Base-by-base conservation (phyloP, 1,284 basidiomycete genomes). In the Boletus albobrunnescens region DNA sequence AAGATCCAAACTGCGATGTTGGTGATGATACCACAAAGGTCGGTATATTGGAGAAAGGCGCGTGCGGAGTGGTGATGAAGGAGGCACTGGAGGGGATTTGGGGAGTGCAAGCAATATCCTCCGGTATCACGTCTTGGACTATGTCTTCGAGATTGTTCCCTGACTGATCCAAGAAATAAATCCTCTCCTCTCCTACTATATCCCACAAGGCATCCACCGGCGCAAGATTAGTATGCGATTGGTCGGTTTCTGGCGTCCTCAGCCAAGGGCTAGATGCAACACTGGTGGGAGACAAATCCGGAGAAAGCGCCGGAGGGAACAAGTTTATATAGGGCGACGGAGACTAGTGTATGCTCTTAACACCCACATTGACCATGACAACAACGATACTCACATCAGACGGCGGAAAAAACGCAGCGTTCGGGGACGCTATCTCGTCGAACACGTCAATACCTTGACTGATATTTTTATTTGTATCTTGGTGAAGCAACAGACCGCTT, bases 271-370 rank as follows among this genome's bases (percentile, higher is more conserved):
- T 47, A 5, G 63, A 66, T 14, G 47, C 51, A 28, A 49, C 36
- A 8, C 63, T 65, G 2, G 26, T 40, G 0, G 62, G 66, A 1
- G 62, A 64, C 3, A 41, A 39, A n/a, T 68, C 62, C 0, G 63
- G 61, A 13, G 66, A 68, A 14, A 63, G 49, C 0, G 36, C 47
- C 0, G 61, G 61, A 16, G 48, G 63, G 13, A 45, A 37, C 8
- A 50, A 14, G 16, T 14, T 27, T 5, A 41, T 6, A 8, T 40
- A 43, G 2, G 46, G 36, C 0, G 27, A 22, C 16, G 46, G 36
- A 5, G n/a, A 16, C 57, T 59, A 28, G 36, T 30, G 13, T 27
- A 27, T 22, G 10, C 19, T 42, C 7, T 57, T 10, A 50, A 19
- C 17, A 38, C n/a, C 36, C 3, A 28, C 9, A 23, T 28, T 19